Base-by-base conservation (phyloP, 768 basidiomycete genomes). In the Amanita molliuscula region DNA sequence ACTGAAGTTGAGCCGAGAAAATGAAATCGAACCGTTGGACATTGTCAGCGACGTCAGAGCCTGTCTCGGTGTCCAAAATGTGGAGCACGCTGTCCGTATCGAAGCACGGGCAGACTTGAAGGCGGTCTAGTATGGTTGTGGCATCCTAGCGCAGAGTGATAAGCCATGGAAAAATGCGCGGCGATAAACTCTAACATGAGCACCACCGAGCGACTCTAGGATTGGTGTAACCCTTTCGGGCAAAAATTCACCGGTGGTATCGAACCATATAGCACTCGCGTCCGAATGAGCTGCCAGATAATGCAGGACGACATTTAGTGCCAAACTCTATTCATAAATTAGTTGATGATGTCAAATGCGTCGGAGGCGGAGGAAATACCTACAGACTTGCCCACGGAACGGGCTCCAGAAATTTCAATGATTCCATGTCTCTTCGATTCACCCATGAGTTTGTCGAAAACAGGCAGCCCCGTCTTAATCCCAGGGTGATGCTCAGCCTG, bases 361-460 rank as follows among this genome's bases (percentile, higher is more conserved):
- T 6, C 7, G 10, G 13, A 25, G 25, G 2, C 16, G 15, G 29
- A 35, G 23, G 15, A 41, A 44, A 20, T 53, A 48, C 78, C 53
- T 59, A 87, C 88, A 51, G 82, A 79, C 71, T 86, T 88, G 29
- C 84, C 85, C 11, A 80, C 76, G 6, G 68, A 71, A 59, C 64
- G 72, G 16, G 79, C 75, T 8, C 87, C 88, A 25, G 84, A 81
- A 33, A 89, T 68, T 57, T 89, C 85, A 44, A 85, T 66, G 11
- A 89, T 69, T 20, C 71, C 70, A 41, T 71, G 65, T 16, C 67
- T 65, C n/a, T 68, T 68, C 46, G 83, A 69, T 0, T 75, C 76
- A 21, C 61, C 62, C 16, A 85, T 64, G 9, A 85, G 59, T 10
- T 58, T 59, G 57, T 87, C 83, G 21, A 86, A 63, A 40, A 68